These are phyloP conservation scores for Gnomoniopsis sp. DNA, from an alignment of 2,329 filamentous ascomycete genomes.

Conservation along the genomic window DNA sequence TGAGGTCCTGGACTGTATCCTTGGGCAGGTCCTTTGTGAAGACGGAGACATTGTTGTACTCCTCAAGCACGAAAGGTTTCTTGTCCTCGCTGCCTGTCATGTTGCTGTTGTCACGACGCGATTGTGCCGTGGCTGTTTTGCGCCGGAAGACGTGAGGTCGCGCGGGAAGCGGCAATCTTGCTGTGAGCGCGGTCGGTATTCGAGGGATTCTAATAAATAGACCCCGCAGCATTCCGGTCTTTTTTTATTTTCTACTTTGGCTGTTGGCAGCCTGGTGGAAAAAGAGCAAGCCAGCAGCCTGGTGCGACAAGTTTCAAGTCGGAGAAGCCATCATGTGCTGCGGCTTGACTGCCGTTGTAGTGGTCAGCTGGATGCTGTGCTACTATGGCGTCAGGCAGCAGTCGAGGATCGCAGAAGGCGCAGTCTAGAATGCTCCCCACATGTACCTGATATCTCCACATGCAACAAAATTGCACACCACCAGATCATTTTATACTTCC, in stretches of 20 bases:
- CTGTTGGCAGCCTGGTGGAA: not conserved
- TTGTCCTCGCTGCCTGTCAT: not conserved
- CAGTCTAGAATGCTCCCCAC: too few relatives aligned
- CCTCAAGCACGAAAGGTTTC: slow-evolving; percentile 34
- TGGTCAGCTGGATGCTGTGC: too few relatives aligned
- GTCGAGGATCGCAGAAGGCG: too few relatives aligned
- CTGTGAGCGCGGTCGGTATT: not conserved
- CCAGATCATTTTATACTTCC: too few relatives aligned
- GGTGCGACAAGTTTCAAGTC: too few relatives aligned
- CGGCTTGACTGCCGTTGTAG: too few relatives aligned
- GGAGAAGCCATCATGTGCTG: too few relatives aligned
- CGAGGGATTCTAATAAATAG: not conserved
- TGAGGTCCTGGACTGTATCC: not conserved
- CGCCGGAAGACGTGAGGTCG: not conserved
- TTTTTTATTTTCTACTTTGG: not conserved
- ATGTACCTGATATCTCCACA: too few relatives aligned
- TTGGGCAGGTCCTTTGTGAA: slow-evolving; percentile 38
- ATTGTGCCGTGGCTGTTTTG: not conserved
- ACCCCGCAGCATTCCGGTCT: not conserved
- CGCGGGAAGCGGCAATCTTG: not conserved
- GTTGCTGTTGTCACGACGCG: not conserved
- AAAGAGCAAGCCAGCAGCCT: too few relatives aligned
- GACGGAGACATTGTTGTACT: slow-evolving; percentile 35
- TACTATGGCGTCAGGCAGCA: too few relatives aligned
- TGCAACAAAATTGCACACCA: too few relatives aligned